Evolutionary conservation across 352 stramenopile species (phyloP).

Genomic region (Thraustochytrium sp.): DNA sequence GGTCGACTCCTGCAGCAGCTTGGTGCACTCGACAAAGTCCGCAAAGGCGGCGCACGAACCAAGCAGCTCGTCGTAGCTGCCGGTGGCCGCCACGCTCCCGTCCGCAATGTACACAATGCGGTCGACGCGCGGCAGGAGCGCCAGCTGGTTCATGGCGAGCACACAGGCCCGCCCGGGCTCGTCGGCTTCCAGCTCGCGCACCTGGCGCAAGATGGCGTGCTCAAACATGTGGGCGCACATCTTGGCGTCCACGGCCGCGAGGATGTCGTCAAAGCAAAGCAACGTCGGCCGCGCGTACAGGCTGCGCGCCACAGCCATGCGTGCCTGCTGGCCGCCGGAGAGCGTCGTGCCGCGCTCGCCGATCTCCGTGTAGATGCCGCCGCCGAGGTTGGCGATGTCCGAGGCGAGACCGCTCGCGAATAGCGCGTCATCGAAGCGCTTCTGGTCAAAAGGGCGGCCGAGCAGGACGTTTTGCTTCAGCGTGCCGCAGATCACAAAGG

Average conservation of each 20-base stretch:
- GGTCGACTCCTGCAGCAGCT: not conserved
- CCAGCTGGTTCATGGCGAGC: slow-evolving; percentile 64
- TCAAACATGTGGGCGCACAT: slow-evolving; percentile 31
- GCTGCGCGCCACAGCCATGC: slow-evolving; percentile 59
- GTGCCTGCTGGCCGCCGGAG: slow-evolving; percentile 59
- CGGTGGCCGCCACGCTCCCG: slow-evolving; percentile 42
- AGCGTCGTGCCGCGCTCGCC: slow-evolving; percentile 58
- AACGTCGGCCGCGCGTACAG: slow-evolving; percentile 54
- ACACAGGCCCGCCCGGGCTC: slow-evolving; percentile 47
- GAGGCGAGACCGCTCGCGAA: slow-evolving; percentile 57
- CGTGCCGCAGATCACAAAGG: slow-evolving; percentile 61
- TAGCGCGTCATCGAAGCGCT: slow-evolving; percentile 58
- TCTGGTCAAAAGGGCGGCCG: slow-evolving; percentile 60
- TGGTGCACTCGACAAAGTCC: slow-evolving; percentile 35
- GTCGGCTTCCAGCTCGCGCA: not conserved
- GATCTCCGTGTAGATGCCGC: slow-evolving; percentile 65
- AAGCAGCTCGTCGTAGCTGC: slow-evolving; percentile 56
- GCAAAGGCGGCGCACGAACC: not conserved
- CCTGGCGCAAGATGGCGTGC: slow-evolving; percentile 6
- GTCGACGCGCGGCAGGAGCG: slow-evolving; percentile 58
- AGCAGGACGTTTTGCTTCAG: slow-evolving; percentile 65
- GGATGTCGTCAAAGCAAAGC: slow-evolving; percentile 63
- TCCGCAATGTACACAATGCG: slow-evolving; percentile 47
- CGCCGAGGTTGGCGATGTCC: slow-evolving; percentile 58
- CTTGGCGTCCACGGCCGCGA: slow-evolving; percentile 64